Conservation (phyloP, 495 filamentous ascomycete genomes). For the Penicillium flavigenum region DNA sequence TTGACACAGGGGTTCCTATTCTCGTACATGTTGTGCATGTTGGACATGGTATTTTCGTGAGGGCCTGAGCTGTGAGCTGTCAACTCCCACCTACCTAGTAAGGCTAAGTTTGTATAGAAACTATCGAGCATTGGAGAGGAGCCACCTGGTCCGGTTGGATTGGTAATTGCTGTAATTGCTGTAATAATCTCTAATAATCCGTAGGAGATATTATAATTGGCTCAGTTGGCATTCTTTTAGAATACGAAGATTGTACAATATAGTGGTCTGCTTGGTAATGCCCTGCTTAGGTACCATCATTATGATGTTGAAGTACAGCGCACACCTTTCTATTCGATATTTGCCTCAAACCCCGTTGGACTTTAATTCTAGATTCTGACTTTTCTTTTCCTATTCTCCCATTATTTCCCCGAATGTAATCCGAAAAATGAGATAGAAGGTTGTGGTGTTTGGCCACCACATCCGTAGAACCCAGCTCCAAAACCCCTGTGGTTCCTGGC, state of each 20-base stretch:
- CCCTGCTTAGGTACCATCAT: background rate
- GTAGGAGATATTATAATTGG: conserved; percentile 1
- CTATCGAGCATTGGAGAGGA: background rate
- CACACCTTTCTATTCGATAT: background rate
- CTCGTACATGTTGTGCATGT: background rate
- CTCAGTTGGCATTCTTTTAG: background rate
- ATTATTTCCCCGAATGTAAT: background rate
- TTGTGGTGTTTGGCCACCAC: conserved; percentile 11
- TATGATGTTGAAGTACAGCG: background rate
- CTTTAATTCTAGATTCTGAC: background rate
- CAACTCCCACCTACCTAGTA: conserved; percentile 3
- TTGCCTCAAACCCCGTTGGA: background rate
- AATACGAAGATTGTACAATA: background rate
- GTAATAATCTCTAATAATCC: background rate
- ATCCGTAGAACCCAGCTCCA: background rate
- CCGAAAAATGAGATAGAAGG: background rate
- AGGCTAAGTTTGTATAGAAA: background rate
- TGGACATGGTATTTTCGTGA: background rate
- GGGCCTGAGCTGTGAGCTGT: background rate
- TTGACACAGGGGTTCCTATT: background rate
- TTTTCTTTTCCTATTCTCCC: background rate
- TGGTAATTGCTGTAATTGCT: background rate
- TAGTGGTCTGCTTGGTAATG: conserved; percentile 9
- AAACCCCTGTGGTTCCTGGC: conserved; percentile 5
- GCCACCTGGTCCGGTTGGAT: background rate